A percentile compares a stretch with the other conserved stretches of the same genome.
These are phyloP conservation scores for Fusarium goolgardi DNA, from an alignment of 2,329 filamentous ascomycete genomes.

Conservation along the genomic window DNA sequence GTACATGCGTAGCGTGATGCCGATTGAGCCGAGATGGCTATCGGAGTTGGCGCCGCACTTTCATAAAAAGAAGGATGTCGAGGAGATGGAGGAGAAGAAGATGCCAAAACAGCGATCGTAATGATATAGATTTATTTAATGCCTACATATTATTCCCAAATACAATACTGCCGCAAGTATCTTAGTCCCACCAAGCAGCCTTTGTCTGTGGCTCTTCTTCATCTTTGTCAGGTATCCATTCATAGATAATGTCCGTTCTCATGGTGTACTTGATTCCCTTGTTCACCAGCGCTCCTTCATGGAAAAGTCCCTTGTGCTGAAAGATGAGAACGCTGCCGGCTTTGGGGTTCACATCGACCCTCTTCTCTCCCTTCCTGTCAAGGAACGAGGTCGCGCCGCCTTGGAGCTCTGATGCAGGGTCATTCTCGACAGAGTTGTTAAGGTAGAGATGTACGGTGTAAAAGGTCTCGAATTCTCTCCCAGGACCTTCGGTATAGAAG, in stretches of 20 bases:
- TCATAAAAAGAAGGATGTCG: constrained; percentile 91
- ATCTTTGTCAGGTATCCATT: constrained; percentile 44
- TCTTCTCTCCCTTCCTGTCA: constrained; percentile 55
- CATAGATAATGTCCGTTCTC: constrained; percentile 66
- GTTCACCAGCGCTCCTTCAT: constrained; percentile 65
- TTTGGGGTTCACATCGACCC: constrained; percentile 66
- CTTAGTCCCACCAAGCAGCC: constrained; percentile 3
- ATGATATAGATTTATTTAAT: constrained; percentile 11
- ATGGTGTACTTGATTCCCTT: constrained; percentile 67
- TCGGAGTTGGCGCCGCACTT: constrained; percentile 93
- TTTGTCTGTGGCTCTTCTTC: constrained; percentile 7
- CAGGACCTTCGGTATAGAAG: constrained; percentile 60
- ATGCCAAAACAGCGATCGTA: constrained; percentile 54
- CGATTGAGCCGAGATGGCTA: constrained; percentile 86
- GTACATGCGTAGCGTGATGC: constrained; percentile 90
- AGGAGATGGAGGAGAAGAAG: constrained; percentile 81
- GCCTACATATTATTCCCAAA: constrained; percentile 12
- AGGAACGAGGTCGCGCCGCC: constrained; percentile 69
- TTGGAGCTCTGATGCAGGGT: constrained; percentile 49
- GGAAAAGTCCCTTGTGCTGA: constrained; percentile 63
- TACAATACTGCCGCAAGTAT: not conserved
- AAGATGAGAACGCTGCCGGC: constrained; percentile 70
- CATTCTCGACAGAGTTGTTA: constrained; percentile 46
- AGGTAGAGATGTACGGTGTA: constrained; percentile 67
- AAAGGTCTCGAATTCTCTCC: constrained; percentile 57